phyloP scores from a whole-genome alignment of 768 basidiomycete genomes.

The Phanerochaete sordida region DNA sequence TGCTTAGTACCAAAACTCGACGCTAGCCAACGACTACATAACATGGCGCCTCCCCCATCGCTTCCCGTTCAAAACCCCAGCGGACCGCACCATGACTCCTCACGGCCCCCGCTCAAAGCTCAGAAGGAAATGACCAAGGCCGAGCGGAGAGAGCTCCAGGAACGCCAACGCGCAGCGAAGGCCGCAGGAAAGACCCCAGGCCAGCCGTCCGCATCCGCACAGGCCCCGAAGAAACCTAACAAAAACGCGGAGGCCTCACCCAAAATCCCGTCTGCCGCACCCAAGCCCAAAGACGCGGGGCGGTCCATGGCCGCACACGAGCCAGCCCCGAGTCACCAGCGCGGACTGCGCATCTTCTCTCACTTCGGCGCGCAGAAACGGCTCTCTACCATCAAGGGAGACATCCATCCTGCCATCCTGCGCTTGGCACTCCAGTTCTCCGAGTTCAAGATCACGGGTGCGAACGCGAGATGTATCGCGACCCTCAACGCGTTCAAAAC shows the following conservation, averaged over 20 bases:
- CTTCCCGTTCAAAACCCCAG: constrained; percentile 23
- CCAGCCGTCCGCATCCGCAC: constrained; percentile 19
- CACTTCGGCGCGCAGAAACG: constrained; percentile 79
- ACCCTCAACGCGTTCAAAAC: constrained; percentile 89
- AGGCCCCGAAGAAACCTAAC: constrained; percentile 17
- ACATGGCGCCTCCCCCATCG: constrained; percentile 20
- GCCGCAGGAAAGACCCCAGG: constrained; percentile 28
- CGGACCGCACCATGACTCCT: constrained; percentile 11
- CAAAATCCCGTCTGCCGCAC: constrained; percentile 6
- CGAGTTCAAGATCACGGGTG: constrained; percentile 88
- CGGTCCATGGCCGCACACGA: constrained; percentile 24
- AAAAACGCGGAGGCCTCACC: constrained; percentile 18
- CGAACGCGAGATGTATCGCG: constrained; percentile 94
- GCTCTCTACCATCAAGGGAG: constrained; percentile 58
- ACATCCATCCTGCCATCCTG: constrained; percentile 88
- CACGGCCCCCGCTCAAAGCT: constrained; percentile 31
- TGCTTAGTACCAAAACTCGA: background rate
- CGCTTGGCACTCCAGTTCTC: constrained; percentile 87
- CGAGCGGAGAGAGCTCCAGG: constrained; percentile 76
- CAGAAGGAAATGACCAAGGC: constrained; percentile 80
- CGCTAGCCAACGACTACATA: background rate
- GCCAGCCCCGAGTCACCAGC: constrained; percentile 37
- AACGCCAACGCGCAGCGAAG: constrained; percentile 79
- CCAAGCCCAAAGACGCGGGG: constrained; percentile 9
- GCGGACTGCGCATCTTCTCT: constrained; percentile 78